These are phyloP conservation scores for Penicillium psychrosexuale DNA, from an alignment of 2,329 filamentous ascomycete species.

Conservation along the genomic window DNA sequence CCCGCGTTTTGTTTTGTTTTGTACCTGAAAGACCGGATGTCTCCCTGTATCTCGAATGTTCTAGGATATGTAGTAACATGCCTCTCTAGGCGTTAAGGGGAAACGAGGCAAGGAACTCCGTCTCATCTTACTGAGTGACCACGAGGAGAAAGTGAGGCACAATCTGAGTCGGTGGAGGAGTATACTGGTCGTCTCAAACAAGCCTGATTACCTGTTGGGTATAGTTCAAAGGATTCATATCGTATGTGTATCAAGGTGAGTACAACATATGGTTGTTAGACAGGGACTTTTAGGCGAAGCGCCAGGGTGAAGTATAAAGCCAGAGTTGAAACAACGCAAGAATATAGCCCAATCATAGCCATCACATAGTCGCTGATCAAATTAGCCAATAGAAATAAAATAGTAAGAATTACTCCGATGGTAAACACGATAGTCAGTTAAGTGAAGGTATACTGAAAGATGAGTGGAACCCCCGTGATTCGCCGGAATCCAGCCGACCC, in stretches of 20 bases:
- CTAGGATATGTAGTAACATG: too few relatives aligned
- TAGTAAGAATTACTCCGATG: background rate
- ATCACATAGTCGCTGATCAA: background rate
- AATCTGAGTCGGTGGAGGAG: too few relatives aligned
- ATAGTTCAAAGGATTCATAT: background rate
- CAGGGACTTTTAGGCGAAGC: background rate
- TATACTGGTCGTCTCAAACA: background rate
- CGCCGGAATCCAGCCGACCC: constrained; percentile 1
- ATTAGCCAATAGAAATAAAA: background rate
- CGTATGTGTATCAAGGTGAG: background rate
- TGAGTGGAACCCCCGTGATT: constrained; percentile 3
- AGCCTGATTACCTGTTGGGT: background rate
- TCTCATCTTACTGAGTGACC: too few relatives aligned
- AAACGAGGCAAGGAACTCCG: too few relatives aligned
- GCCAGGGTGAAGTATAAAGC: background rate
- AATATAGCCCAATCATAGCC: background rate
- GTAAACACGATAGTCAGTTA: background rate
- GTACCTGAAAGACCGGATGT: too few relatives aligned
- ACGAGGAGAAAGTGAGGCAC: too few relatives aligned
- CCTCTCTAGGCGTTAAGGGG: too few relatives aligned
- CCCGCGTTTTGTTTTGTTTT: background rate
- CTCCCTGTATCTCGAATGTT: too few relatives aligned
- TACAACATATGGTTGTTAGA: too few relatives aligned
- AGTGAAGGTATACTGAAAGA: background rate
- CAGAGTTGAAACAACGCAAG: background rate